Evolutionary conservation across 805 yeast species (phyloP).

Genomic region (Pichia cabralensis): DNA sequence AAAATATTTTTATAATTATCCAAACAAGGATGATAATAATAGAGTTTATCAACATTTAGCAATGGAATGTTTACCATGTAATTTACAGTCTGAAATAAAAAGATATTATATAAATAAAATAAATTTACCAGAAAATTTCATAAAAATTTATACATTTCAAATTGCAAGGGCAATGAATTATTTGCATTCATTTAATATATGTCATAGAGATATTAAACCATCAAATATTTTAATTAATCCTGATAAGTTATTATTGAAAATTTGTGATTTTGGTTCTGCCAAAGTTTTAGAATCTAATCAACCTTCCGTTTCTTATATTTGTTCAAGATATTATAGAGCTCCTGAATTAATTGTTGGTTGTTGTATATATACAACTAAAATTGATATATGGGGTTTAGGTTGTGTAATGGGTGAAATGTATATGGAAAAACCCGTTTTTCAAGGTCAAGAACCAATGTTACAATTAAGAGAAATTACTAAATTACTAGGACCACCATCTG

Average conservation of each 20-base stretch:
- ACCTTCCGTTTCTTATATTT: slow-evolving; percentile 90
- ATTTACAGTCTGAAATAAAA: slow-evolving; percentile 66
- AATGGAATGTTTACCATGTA: slow-evolving; percentile 82
- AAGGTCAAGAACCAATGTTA: slow-evolving; percentile 80
- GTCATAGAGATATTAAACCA: slow-evolving; percentile 81
- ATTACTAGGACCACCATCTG: slow-evolving; percentile 80
- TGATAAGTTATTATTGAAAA: slow-evolving; percentile 50
- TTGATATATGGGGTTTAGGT: slow-evolving; percentile 97
- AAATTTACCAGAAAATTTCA: slow-evolving; percentile 60
- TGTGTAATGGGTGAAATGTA: slow-evolving; percentile 94
- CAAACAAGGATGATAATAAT: slow-evolving; percentile 45
- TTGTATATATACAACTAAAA: slow-evolving; percentile 76
- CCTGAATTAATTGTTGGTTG: slow-evolving; percentile 94
- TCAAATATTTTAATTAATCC: slow-evolving; percentile 75
- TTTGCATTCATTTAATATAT: slow-evolving; percentile 68
- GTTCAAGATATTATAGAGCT: slow-evolving; percentile 91
- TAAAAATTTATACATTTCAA: slow-evolving; percentile 70
- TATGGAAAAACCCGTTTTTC: slow-evolving; percentile 89
- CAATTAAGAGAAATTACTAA: slow-evolving; percentile 89
- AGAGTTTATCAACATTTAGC: slow-evolving; percentile 71
- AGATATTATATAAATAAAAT: slow-evolving; percentile 51
- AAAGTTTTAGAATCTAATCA: slow-evolving; percentile 68
- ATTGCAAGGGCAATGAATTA: slow-evolving; percentile 78
- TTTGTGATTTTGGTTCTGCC: slow-evolving; percentile 83
- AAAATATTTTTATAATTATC: slow-evolving; percentile 62